Conservation (phyloP, 441 rosid species). For the Biscutella laevigata region DNA sequence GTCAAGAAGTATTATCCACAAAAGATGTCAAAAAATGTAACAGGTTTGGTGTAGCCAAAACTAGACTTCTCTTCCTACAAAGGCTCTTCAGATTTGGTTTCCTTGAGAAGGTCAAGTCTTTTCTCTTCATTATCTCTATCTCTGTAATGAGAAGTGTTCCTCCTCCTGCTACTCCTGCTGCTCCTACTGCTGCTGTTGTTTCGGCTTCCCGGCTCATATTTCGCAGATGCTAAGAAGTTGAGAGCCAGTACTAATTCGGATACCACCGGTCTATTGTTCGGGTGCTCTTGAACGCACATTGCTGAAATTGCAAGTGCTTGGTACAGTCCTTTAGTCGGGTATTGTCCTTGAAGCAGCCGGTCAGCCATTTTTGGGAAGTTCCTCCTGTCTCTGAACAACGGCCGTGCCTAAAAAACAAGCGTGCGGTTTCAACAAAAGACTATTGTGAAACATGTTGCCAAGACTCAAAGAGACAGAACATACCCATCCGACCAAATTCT, state of each 20-base stretch:
- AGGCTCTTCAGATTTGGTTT: constrained; percentile 12
- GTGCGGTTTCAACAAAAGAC: not conserved
- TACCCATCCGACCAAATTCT: constrained; percentile 92
- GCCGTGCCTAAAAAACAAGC: constrained; percentile 54
- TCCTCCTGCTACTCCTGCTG: too few species aligned
- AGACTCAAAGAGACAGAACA: constrained; percentile 1
- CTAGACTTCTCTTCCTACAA: constrained; percentile 16
- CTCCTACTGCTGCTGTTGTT: too few species aligned
- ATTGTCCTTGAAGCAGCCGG: constrained; percentile 75
- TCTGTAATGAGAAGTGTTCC: constrained; percentile 12
- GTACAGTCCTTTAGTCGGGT: constrained; percentile 75
- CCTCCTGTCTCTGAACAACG: constrained; percentile 79
- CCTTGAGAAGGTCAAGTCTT: constrained; percentile 12
- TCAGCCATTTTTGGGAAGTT: constrained; percentile 88
- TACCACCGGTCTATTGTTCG: constrained; percentile 77
- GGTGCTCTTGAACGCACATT: constrained; percentile 97
- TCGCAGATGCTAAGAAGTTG: constrained; percentile 68
- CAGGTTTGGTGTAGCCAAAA: constrained; percentile 12
- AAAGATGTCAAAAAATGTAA: constrained; percentile 18
- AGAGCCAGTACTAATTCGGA: constrained; percentile 88
- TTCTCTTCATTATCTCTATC: constrained; percentile 17
- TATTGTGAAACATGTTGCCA: not conserved
- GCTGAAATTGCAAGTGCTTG: constrained; percentile 97
- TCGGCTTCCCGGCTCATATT: constrained; percentile 32
- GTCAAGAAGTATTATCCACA: constrained; percentile 42